Base-by-base conservation (phyloP, 2,329 filamentous ascomycete genomes). In the Penicillium sp. region DNA sequence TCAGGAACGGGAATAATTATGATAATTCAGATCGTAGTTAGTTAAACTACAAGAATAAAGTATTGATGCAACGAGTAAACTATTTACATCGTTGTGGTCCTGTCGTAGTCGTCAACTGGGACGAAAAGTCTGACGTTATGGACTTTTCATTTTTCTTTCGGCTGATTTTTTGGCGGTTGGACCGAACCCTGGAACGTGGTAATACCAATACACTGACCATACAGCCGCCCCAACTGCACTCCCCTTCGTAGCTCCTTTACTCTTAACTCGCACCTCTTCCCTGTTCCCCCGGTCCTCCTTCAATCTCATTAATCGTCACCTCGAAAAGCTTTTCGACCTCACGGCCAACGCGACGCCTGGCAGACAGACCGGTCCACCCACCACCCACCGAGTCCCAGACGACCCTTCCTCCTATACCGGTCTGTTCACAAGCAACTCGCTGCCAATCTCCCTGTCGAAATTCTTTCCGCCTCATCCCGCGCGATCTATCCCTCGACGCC, bases 101-200 rank as follows among this genome's bases (percentile, higher is more conserved):
- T 25, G 30, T 45, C 14, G 42, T 45, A 57, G 52, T 19, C 26
- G 51, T 48, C 5, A 37, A 49, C n/a, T 19, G 40, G 16, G 19
- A 22, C 19, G 19, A 22, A n/a, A 19, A 42, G 40, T 55, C 66
- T 74, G 71, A 74, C 70, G 70, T 65, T 68, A 73, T 69, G 64
- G 60, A 71, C 64, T 54, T 59, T 45, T 46, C 19, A 22, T 22
- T 48, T 42, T 51, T 46, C 37, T 42, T 13, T 10, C 52, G 10
- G 30, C 60, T 60, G 58, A 10, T 33, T 33, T 33, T 33, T 33
- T 22, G 28, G 8, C 19, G 14, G 11, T 35, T 26, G 19, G n/a
- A 1, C n/a, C 19, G 28, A 48, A 48, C 40, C 51, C 51, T 38
- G 53, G 58, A 52, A 43, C 43, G 14, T 35, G 26, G 71, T 72